phyloP scores from a whole-genome alignment of 192 early-diverging fungal genomes.

The Entophlyctis luteolus region DNA sequence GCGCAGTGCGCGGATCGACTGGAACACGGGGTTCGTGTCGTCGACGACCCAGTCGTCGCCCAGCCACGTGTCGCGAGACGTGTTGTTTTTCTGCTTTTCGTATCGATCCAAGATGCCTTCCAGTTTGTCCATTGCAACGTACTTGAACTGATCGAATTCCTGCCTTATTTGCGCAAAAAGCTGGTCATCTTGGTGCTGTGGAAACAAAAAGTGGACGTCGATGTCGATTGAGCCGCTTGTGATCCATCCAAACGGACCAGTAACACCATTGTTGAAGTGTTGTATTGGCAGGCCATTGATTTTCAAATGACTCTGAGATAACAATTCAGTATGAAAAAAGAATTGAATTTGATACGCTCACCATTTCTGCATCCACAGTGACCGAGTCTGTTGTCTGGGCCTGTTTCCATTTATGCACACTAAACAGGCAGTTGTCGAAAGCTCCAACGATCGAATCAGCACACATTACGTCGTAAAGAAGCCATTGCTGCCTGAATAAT shows the following conservation, averaged over 20 bases:
- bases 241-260: conserved; percentile 92
- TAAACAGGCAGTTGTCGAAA: conserved; percentile 93
- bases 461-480: conserved; percentile 83
- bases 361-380: conserved; percentile 35
- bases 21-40: neutral
- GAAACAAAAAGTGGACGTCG: conserved; percentile 53
- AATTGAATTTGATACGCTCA: conserved; percentile 6
- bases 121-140: conserved; percentile 42
- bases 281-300: conserved; percentile 87
- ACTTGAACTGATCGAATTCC: conserved; percentile 39
- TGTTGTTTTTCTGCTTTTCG: conserved; percentile 15
- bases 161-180: conserved; percentile 42
- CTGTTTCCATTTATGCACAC: conserved; percentile 62
- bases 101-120: conserved; percentile 37
- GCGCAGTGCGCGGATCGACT: neutral
- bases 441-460: conserved; percentile 86
- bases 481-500: conserved; percentile 83
- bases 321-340: neutral
- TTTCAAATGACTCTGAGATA: conserved; percentile 57
- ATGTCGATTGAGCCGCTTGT: conserved; percentile 84
- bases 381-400: neutral
- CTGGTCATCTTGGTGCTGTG: conserved; percentile 38
- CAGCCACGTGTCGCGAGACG: neutral
- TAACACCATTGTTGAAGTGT: conserved; percentile 78
- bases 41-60: neutral